Conservation (phyloP, 495 filamentous ascomycete species). For the Entonaema liquescens region DNA sequence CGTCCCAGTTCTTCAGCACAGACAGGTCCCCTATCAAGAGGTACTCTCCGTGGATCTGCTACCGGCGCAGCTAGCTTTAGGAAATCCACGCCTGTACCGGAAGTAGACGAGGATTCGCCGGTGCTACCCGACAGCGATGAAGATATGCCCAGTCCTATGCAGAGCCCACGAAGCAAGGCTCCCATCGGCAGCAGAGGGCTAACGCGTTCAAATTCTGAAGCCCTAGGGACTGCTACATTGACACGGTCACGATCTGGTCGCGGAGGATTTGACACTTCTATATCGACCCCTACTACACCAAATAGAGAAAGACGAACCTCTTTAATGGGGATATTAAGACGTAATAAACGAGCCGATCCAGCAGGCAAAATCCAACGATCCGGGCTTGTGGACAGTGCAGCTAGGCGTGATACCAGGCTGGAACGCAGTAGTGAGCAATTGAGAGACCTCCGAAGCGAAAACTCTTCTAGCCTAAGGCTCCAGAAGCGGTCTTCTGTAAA, state of each 20-base stretch:
- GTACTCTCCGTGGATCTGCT: constrained; percentile 32
- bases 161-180: constrained; percentile 15
- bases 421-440: constrained; percentile 59
- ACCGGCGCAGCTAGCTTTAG: constrained; percentile 25
- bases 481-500: constrained; percentile 45
- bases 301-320: constrained; percentile 46
- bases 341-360: constrained; percentile 53
- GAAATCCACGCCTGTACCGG: constrained; percentile 44
- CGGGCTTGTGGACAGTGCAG: constrained; percentile 56
- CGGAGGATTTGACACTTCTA: constrained; percentile 42
- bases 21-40: constrained; percentile 22
- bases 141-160: constrained; percentile 41
- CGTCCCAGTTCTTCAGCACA: constrained; percentile 33
- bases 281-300: constrained; percentile 27
- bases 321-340: constrained; percentile 56
- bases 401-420: constrained; percentile 59
- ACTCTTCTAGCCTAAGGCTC: constrained; percentile 41
- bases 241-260: constrained; percentile 49
- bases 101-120: constrained; percentile 52
- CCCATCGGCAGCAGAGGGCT: background rate
- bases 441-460: constrained; percentile 36
- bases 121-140: constrained; percentile 44
- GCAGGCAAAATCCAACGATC: constrained; percentile 53
- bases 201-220: constrained; percentile 33
- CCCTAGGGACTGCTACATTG: constrained; percentile 42